phyloP scores from a whole-genome alignment of 1,284 basidiomycete genomes.

The Tylopilus sp. region DNA sequence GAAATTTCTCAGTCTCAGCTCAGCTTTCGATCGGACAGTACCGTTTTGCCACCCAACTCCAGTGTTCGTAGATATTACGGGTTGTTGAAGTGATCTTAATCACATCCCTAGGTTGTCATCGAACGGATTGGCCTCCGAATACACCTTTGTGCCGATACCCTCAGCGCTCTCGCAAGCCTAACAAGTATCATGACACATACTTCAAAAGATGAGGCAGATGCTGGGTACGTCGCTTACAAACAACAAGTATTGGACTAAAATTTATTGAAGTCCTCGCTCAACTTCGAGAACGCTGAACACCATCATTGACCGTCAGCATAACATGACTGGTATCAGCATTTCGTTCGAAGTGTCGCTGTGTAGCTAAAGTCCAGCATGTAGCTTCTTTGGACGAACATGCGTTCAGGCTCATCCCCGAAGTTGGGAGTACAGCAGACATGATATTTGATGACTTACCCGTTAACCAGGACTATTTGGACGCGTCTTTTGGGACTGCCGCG shows the following conservation, averaged over 20 bases:
- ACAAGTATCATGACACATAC: constrained; percentile 43
- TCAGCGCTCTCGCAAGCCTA: constrained; percentile 50
- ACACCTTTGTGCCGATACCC: constrained; percentile 67
- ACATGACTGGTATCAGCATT: constrained; percentile 32
- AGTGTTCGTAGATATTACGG: constrained; percentile 34
- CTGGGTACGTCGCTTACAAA: constrained; percentile 35
- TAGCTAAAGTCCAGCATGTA: constrained; percentile 29
- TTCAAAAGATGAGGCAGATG: constrained; percentile 37
- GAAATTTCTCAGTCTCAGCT: constrained; percentile 52
- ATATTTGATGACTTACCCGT: constrained; percentile 87
- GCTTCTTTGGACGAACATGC: constrained; percentile 83
- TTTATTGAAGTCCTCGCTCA: constrained; percentile 10
- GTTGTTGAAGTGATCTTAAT: not conserved
- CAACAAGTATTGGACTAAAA: not conserved
- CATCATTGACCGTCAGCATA: constrained; percentile 12
- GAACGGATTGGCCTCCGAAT: constrained; percentile 47
- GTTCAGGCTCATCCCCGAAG: constrained; percentile 68
- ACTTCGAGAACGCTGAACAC: constrained; percentile 10
- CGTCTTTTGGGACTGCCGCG: constrained; percentile 71
- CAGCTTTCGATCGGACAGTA: constrained; percentile 36
- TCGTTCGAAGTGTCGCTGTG: not conserved
- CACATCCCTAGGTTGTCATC: constrained; percentile 41
- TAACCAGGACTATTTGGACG: constrained; percentile 84
- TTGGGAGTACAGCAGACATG: constrained; percentile 79
- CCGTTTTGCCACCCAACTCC: constrained; percentile 33